Evolutionary conservation across 148 eudicot species (phyloP).

Genomic region (Mesembryanthemum crystallinum): DNA sequence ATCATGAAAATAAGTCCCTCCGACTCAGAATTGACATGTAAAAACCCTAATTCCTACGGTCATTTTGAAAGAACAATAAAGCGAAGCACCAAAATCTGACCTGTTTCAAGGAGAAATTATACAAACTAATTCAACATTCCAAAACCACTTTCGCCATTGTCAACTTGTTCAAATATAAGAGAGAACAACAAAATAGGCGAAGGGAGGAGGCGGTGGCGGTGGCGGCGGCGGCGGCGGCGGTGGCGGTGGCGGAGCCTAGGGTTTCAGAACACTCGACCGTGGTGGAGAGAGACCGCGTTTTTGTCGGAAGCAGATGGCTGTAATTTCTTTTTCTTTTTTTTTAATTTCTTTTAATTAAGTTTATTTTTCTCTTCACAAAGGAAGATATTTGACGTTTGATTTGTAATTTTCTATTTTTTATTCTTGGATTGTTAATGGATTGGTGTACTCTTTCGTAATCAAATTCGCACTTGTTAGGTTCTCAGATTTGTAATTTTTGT

Average conservation of each 20-base stretch:
- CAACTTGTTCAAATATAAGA: background rate
- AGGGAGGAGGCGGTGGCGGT: background rate
- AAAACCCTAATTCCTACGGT: background rate
- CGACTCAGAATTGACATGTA: background rate
- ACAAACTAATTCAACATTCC: background rate
- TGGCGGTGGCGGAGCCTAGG: background rate
- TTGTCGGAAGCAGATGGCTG: background rate
- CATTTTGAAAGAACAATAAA: background rate
- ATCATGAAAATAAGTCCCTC: background rate
- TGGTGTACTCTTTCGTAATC: no score
- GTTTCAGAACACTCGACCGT: background rate
- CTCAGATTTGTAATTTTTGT: no score
- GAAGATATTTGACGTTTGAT: no score
- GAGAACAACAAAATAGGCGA: background rate
- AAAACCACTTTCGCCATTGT: background rate
- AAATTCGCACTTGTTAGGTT: no score
- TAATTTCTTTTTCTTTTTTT: background rate
- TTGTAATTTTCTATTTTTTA: background rate
- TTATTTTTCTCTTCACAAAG: no score
- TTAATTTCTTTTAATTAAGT: background rate
- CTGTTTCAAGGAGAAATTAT: background rate
- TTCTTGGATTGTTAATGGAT: background rate
- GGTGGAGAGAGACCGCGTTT: background rate
- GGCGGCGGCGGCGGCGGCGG: background rate
- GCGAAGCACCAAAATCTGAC: background rate